Conservation (phyloP, 2,329 filamentous ascomycete genomes). For the Pyrenochaeta sp. region DNA sequence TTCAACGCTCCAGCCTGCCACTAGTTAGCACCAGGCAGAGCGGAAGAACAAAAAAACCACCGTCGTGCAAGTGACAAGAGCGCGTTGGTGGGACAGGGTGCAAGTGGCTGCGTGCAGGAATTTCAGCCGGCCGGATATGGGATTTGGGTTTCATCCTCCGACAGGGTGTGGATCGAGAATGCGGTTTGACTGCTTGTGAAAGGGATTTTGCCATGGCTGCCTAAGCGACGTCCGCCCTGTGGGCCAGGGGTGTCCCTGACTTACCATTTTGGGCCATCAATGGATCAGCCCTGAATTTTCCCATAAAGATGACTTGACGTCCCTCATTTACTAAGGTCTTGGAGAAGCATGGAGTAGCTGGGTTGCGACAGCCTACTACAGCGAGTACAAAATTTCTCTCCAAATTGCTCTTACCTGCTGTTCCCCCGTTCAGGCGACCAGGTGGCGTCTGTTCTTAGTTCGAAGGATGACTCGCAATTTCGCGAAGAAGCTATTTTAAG, state of each 20-base stretch:
- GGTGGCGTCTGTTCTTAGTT: too few relatives aligned
- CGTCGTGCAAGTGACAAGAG: neutral
- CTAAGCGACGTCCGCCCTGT: neutral
- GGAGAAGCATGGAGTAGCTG: neutral
- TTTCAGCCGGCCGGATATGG: slow-evolving; percentile 8
- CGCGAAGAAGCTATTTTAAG: neutral
- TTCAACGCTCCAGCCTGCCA: neutral
- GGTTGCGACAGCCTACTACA: neutral
- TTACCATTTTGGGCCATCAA: neutral
- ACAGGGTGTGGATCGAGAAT: slow-evolving; percentile 13
- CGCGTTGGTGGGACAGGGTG: neutral
- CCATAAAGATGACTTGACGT: neutral
- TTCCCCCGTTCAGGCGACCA: too few relatives aligned
- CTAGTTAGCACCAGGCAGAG: neutral
- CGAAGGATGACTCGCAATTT: neutral
- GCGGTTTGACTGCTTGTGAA: slow-evolving; percentile 8
- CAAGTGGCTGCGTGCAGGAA: slow-evolving; percentile 14
- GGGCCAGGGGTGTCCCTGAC: slow-evolving; percentile 13
- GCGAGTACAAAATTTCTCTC: too few relatives aligned
- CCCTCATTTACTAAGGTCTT: neutral
- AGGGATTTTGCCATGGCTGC: slow-evolving; percentile 13
- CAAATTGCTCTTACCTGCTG: too few relatives aligned
- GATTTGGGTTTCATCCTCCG: slow-evolving; percentile 14
- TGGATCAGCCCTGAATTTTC: neutral
- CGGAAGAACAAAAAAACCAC: neutral